A percentile compares a stretch with the other conserved stretches of the same genome.
phyloP scores from a whole-genome alignment of 2,329 filamentous ascomycete species.

The Paraconiothyrium brasiliense region DNA sequence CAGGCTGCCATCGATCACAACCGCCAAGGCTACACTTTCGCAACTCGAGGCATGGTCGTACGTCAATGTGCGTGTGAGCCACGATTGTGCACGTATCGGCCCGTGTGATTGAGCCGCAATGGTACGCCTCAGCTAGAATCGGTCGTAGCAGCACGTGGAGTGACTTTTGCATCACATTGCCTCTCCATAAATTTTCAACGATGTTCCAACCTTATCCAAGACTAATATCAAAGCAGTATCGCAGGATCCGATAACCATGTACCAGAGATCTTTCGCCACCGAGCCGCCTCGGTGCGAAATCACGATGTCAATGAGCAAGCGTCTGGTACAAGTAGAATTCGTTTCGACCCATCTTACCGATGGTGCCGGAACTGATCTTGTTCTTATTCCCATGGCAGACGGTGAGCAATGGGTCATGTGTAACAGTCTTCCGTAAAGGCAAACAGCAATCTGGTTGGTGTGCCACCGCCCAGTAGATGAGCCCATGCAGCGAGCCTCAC shows the following conservation, averaged over 20 bases:
- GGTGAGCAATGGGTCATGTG: not conserved
- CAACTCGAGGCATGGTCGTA: conserved; percentile 5
- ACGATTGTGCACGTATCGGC: conserved; percentile 2
- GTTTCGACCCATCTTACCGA: not conserved
- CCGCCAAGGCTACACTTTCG: not conserved
- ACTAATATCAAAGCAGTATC: not conserved
- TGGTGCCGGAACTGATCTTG: not conserved
- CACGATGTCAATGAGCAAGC: not conserved
- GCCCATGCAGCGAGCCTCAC: not conserved
- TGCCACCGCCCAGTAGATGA: not conserved
- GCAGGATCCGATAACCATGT: not conserved
- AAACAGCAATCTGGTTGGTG: not conserved
- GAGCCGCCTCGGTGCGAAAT: not conserved
- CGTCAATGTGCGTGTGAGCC: conserved; percentile 5
- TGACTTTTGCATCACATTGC: not conserved
- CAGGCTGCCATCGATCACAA: not conserved
- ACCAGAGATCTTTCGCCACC: not conserved
- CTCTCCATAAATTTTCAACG: not conserved
- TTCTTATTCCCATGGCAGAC: not conserved
- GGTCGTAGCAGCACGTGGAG: conserved; percentile 2
- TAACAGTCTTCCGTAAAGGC: not conserved
- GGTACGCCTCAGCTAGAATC: not conserved
- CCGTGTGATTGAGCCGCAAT: conserved; percentile 12
- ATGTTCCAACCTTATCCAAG: not conserved
- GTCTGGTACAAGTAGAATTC: not conserved